phyloP scores from a whole-genome alignment of 208 protist species.

The Borovskyia barvae region DNA sequence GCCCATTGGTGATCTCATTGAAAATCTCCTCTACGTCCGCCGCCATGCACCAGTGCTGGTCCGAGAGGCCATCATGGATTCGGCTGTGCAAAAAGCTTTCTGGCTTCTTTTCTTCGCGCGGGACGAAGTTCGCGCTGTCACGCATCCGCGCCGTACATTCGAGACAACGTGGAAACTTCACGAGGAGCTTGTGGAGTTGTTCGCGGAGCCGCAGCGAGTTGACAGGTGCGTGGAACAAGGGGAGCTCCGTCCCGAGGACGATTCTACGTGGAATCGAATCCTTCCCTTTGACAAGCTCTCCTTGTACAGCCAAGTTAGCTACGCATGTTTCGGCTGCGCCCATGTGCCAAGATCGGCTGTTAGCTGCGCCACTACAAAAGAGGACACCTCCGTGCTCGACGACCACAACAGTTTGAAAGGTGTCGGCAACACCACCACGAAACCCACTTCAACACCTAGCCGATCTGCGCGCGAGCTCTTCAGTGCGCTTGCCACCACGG shows the following conservation, averaged over 20 bases:
- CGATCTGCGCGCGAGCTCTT: no score
- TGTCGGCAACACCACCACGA: no score
- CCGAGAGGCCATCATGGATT: constrained; percentile 38
- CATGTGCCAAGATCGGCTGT: no score
- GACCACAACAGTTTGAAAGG: no score
- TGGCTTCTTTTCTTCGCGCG: constrained; percentile 75
- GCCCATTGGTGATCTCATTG: constrained; percentile 35
- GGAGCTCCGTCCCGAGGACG: neutral
- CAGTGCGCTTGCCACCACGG: no score
- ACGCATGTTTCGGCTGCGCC: constrained; percentile 39
- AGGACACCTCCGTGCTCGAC: no score
- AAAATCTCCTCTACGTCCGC: constrained; percentile 34
- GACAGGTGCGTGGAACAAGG: neutral
- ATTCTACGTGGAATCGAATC: no score
- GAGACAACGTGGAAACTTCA: constrained; percentile 50
- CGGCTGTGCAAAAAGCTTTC: constrained; percentile 54
- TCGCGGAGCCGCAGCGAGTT: neutral
- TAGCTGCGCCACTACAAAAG: neutral
- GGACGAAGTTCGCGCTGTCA: constrained; percentile 81
- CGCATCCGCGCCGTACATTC: constrained; percentile 59
- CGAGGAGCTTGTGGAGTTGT: constrained; percentile 13
- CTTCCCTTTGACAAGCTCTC: constrained; percentile 30
- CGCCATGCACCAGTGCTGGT: constrained; percentile 15
- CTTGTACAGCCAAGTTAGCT: constrained; percentile 27
- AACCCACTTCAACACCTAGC: no score